Evolutionary conservation across 1,139 yeast genomes (phyloP), one percentile per base, ranked within the genome.

Genomic region (Pichiaceae sp.): DNA sequence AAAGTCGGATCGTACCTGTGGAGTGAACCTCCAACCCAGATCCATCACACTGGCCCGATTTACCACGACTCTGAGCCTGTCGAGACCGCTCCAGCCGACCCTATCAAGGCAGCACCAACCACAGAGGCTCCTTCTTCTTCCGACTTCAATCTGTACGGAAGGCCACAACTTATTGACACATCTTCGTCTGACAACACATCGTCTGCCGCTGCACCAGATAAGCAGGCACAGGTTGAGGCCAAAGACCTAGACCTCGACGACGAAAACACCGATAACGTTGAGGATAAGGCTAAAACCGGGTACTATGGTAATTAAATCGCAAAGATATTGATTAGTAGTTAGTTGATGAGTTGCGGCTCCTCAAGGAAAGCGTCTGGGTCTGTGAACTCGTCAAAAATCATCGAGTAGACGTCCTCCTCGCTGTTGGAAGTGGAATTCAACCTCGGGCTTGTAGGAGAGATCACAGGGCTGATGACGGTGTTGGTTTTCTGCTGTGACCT

Each of bases 351-450:
- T n/a, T n/a, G 7, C 9, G 24, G 24, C 24, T 21, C 24, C 11
- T 21, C 11, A 7, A 21, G 11, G 37, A 54, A 54, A 11, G 56
- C 52, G 52, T 50, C 43, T 7, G 61, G 60, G 42, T 57, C 62
- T 25, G 59, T 49, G 32, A 54, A 55, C 33, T 60, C 67, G 41
- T 57, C 62, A 47, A 62, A 61, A 7, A 62, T 57, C 42, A 62
- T 38, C 2, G 62, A 54, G 37, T 61, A 62, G 32, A 60, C 55
- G 42, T 62, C 65, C 31, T 49, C 55, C 21, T n/a, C 21, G 14
- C 54, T 45, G 28, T 53, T 60, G 34, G 46, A 52, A 29, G n/a
- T n/a, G 24, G 24, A 21, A 11, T 21, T 21, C 9, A 31, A 17
- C 15, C 15, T 20, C 3, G 35, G 35, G 17, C 21, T 19, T 4